Evolutionary conservation across 768 basidiomycete species (phyloP), one percentile per base, ranked within the genome.

Genomic region (Fomitopsis pulvina): DNA sequence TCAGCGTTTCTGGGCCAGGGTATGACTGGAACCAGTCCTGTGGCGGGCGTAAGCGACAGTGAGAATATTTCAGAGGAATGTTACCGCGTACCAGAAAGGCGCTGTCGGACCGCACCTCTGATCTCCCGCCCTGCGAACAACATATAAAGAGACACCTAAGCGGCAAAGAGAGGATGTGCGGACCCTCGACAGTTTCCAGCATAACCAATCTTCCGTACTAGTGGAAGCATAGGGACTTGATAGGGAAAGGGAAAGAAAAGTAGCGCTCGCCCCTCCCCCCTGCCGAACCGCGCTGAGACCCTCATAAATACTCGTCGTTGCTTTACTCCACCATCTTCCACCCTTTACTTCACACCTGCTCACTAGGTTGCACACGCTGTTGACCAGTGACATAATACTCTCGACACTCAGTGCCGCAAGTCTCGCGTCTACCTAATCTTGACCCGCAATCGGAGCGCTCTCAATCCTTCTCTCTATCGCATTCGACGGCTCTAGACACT

Each of bases 261-360:
- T 21, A 46, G 45, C 45, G 45, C 45, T 11, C 45, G 30, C 34
- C 34, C 27, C 26, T 32, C 45, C 16, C n/a, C n/a, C 45, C 29
- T 45, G 30, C 30, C 32, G 47, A 52, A 49, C 37, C 45, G 48
- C 52, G 55, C 52, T 51, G 50, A 50, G 52, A 53, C 46, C 18
- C 53, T 46, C 53, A 43, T 21, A 22, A 44, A 49, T 52, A 52
- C 47, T 52, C 54, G 45, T 52, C 32, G 38, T 25, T 44, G 24
- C 38, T 34, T 20, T 22, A 37, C 34, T 40, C 50, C 43, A 51
- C 54, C 51, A 48, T 44, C 45, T 25, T 38, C n/a, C n/a, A 21
- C 53, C 25, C 39, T 48, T 45, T 47, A 39, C 49, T 24, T 51
- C 50, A 54, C 44, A 51, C 40, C 29, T 39, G 38, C 37, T 22